Base-by-base conservation (phyloP, 2,329 filamentous ascomycete genomes). In the Lachnellula arida region DNA sequence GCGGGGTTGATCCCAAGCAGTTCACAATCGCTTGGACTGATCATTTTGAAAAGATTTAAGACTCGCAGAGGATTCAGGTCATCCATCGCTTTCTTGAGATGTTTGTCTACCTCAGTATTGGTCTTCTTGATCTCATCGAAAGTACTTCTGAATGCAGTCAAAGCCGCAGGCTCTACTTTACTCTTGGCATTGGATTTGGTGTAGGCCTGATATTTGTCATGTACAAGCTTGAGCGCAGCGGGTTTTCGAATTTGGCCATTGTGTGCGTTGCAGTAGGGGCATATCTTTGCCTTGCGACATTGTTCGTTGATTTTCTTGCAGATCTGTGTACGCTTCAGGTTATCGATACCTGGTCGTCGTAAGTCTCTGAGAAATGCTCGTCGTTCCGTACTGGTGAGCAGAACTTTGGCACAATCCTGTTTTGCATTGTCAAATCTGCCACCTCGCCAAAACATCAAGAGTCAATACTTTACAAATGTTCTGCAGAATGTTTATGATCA, bases 191-290 rank as follows among this genome's bases (percentile, higher is more conserved):
- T 93, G 0, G 93, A 97, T 61, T 88, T 87, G 72, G 95, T 96
- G 78, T 84, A 99, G 19, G 87, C 81, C 44, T 87, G 82, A 69
- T 92, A 99, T 68, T 94, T 95, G 77, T 97, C 91, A 74, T 99
- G 94, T 12, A 89, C 86, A 52, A 99, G 85, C 74, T 97, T 97
- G 63, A 97, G 81, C n/a, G 92, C 88, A 32, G 90, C 88, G 32
- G 91, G 82, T 73, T 97, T 97, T 68, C 92, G 89, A 57, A 99
- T 93, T 54, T 91, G 87, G 8, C 94, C 94, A 68, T 99, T 97
- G 65, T 92, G 78, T 2, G 87, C 84, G 48, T 81, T 82, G 68
- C 94, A 99, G 65, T 89, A 84, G 8, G 87, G 87, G 66, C 94
- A 99, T 15, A 76, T 78, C 71, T 91, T 92, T 54, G 85, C 83